phyloP scores from a whole-genome alignment of 108 stramenopile genomes.

The Nitzschia inconspicua region DNA sequence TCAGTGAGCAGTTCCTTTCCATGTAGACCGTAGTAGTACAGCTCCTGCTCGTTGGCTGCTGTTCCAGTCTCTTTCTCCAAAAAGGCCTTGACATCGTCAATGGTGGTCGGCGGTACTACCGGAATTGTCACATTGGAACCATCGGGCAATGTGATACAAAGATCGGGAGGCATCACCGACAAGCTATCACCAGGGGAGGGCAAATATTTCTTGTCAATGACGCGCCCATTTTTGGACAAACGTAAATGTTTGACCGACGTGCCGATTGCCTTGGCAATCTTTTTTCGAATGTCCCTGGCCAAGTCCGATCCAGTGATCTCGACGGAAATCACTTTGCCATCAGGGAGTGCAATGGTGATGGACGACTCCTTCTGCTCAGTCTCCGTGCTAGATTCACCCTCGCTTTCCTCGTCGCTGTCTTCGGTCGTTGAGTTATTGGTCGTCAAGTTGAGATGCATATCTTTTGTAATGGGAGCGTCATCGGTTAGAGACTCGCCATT shows the following conservation, averaged over 20 bases:
- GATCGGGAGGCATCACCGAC: not conserved
- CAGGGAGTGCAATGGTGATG: too few relatives aligned
- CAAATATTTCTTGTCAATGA: not conserved
- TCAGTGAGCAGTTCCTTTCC: not conserved
- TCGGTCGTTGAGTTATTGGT: too few relatives aligned
- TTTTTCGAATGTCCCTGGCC: not conserved
- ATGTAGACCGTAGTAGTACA: not conserved
- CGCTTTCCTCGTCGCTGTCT: too few relatives aligned
- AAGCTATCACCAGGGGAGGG: slow-evolving; percentile 3
- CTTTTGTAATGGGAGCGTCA: not conserved
- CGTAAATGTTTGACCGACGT: slow-evolving; percentile 1
- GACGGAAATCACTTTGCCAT: too few relatives aligned
- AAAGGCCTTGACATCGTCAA: not conserved
- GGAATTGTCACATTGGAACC: not conserved
- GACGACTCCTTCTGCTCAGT: too few relatives aligned
- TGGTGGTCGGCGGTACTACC: not conserved
- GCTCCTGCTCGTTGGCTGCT: not conserved
- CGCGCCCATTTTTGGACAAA: not conserved
- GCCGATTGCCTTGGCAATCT: not conserved
- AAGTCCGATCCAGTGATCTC: too few relatives aligned
- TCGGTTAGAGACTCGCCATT: not conserved
- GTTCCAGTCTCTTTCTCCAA: not conserved
- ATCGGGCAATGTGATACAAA: slow-evolving; percentile 1
- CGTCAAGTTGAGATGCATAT: not conserved
- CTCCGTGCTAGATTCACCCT: too few relatives aligned